Conservation (phyloP, 139 green algal species). For the Coelastrella sp. region DNA sequence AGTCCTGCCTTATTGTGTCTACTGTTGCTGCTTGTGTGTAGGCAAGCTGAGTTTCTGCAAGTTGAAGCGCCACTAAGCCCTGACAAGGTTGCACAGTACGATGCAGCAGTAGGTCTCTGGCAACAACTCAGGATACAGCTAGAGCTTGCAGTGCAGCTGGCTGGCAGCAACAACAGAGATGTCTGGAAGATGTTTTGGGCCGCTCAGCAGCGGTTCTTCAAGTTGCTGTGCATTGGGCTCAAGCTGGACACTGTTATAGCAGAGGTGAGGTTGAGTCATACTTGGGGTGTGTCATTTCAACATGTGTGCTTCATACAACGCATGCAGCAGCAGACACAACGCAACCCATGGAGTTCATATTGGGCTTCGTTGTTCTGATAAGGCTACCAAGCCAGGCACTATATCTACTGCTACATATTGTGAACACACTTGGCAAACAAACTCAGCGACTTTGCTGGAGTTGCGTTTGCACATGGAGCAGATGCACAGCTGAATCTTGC, state of each 20-base stretch:
- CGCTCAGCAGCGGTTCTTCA: conserved; percentile 95
- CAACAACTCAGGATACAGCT: conserved; percentile 60
- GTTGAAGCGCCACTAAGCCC: conserved; percentile 72
- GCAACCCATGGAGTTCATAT: no score
- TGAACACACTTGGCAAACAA: no score
- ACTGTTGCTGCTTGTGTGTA: neutral
- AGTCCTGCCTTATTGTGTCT: no score
- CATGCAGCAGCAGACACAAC: no score
- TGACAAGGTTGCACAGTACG: conserved; percentile 73
- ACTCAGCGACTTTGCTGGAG: no score
- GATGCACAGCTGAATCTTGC: no score
- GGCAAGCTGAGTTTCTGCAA: conserved; percentile 85
- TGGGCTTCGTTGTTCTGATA: no score
- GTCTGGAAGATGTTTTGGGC: conserved; percentile 83
- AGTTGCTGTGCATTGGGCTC: conserved; percentile 87
- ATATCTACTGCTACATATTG: no score
- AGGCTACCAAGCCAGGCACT: no score
- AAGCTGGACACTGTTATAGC: conserved; percentile 84
- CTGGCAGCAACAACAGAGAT: conserved; percentile 48
- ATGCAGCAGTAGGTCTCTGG: conserved; percentile 78
- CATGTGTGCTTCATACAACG: no score
- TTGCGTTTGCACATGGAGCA: no score
- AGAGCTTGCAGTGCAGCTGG: conserved; percentile 58
- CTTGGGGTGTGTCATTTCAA: no score
- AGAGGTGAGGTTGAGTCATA: conserved; percentile 50